A percentile compares a stretch with the other conserved stretches of the same genome.
These are phyloP conservation scores for Penicillium sp. DNA, from an alignment of 2,329 filamentous ascomycete species.

Conservation along the genomic window DNA sequence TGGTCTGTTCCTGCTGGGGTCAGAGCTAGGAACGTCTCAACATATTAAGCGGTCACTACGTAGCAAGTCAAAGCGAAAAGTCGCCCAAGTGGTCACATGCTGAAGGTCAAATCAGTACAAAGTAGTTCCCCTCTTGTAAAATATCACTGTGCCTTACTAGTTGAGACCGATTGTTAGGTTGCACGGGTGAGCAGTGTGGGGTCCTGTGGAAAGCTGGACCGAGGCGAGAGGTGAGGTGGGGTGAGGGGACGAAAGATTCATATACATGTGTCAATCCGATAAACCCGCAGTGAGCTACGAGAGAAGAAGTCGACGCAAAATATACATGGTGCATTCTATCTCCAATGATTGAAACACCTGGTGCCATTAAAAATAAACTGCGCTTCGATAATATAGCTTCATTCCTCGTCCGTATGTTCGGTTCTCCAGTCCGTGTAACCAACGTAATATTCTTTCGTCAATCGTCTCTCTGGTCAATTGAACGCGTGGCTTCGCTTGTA, in stretches of 20 bases:
- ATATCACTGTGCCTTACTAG: background rate
- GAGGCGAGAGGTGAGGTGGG: background rate
- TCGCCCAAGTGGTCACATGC: background rate
- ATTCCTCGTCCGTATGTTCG: constrained; percentile 17
- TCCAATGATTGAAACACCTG: constrained; percentile 11
- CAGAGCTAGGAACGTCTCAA: too few species aligned
- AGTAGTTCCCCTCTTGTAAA: background rate
- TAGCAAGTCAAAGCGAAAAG: too few species aligned
- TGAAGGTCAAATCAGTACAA: background rate
- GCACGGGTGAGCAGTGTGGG: background rate
- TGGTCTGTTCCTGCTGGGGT: too few species aligned
- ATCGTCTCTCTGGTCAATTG: constrained; percentile 10
- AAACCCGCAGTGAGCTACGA: background rate
- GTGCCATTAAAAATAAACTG: constrained; percentile 22
- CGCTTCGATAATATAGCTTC: constrained; percentile 12
- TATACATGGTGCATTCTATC: background rate
- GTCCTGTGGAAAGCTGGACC: background rate
- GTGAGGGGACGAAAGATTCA: too few species aligned
- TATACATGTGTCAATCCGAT: background rate
- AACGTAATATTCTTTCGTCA: constrained; percentile 2
- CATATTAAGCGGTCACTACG: too few species aligned
- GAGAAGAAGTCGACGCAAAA: background rate
- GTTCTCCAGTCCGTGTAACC: constrained; percentile 10
- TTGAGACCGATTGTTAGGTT: background rate
- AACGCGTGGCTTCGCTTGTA: constrained; percentile 14